Base-by-base conservation (phyloP, 306 rosid genomes). In the Heteromeles arbutifolia region DNA sequence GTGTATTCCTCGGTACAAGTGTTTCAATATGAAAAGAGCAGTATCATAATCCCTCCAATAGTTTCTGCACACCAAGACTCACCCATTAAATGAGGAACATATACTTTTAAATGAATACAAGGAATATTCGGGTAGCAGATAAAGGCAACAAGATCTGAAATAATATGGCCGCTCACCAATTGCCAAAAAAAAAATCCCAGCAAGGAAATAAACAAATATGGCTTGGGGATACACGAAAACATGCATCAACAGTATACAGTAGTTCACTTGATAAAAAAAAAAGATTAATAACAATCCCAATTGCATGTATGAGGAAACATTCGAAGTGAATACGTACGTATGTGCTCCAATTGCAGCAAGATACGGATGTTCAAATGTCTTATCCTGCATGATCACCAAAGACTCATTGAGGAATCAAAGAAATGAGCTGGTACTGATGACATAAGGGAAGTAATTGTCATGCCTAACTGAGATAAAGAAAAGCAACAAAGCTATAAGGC, bases 31-130 rank as follows among this genome's bases (percentile, higher is more conserved):
- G 82, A 89, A 95, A 67, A 95, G 90, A 15, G 97, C 92, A 12
- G 99, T 95, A 77, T 95, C 99, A 75, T 78, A 57, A 82, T 95
- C 99, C 88, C 99, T 88, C 99, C 99, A 90, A 78, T 92, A 90
- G 85, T 95, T 95, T 84, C 97, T 92, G 93, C 74, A 74, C 59
- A 22, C 65, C 80, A 79, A 77, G 32, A 65, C 58, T 77, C 31
- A 65, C 52, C 37, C 22, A 34, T 80, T 26, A 65, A 41, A 41
- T 48, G 44, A 41, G 52, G 21, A 44, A 21, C 34, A 53, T 19
- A 8, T 3, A 29, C 13, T 70, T 61, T 72, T 34, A 6, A 13
- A 18, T 31, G 45, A 73, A 59, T 5, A 59, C 22, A 43, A 37
- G 18, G 22, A 26, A 11, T 12, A 59, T 24, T 24, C 26, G 3